Evolutionary conservation across 1,284 basidiomycete genomes (phyloP).

Genomic region (Ceratobasidium sp.): DNA sequence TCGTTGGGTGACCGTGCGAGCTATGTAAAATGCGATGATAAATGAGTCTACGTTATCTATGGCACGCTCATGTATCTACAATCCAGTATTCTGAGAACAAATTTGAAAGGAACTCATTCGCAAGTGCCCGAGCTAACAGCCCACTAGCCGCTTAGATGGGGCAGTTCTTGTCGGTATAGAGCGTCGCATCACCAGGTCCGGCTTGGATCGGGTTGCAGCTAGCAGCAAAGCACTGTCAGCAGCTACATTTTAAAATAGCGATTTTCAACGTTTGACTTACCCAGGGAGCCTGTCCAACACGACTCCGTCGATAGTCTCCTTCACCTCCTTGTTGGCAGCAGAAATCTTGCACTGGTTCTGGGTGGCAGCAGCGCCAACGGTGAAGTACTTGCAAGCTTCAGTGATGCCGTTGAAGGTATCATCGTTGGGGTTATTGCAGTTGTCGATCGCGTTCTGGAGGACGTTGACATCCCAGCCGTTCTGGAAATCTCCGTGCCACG

Average conservation of each 20-base stretch:
- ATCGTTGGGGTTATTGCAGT: constrained; percentile 62
- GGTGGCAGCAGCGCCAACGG: constrained; percentile 17
- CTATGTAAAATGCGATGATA: constrained; percentile 44
- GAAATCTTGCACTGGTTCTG: constrained; percentile 58
- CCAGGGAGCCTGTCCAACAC: constrained; percentile 52
- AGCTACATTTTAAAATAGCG: neutral
- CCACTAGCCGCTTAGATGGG: constrained; percentile 3
- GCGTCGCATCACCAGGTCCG: constrained; percentile 48
- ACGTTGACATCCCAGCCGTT: constrained; percentile 57
- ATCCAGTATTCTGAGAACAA: neutral
- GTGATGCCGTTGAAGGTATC: constrained; percentile 59
- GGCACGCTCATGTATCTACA: constrained; percentile 1
- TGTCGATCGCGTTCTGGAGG: constrained; percentile 64
- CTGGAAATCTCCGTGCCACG: constrained; percentile 67
- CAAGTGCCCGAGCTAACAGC: too few relatives aligned
- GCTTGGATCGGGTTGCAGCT: constrained; percentile 54
- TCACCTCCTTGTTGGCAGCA: constrained; percentile 56
- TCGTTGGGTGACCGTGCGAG: neutral
- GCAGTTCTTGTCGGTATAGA: constrained; percentile 47
- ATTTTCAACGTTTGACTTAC: constrained; percentile 34
- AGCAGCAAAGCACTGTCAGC: neutral
- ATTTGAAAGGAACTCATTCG: neutral
- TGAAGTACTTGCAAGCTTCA: constrained; percentile 60
- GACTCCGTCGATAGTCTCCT: constrained; percentile 53
- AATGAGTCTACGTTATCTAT: neutral